These are phyloP conservation scores for Xerocomus brunneocitrinus DNA, from an alignment of 768 basidiomycete genomes.

Conservation along the genomic window DNA sequence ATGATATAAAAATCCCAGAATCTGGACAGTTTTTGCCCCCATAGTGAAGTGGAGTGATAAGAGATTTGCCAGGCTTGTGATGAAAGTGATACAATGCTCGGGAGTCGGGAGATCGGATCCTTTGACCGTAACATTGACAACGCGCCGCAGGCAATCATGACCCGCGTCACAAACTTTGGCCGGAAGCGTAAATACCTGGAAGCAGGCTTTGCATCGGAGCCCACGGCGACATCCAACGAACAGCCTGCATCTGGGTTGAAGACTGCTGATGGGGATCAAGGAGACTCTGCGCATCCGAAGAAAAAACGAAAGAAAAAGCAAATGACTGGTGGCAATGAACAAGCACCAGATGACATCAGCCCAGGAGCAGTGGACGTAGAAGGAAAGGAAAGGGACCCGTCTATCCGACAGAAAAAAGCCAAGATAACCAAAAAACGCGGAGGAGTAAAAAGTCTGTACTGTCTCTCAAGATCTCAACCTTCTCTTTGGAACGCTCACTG, in stretches of 20 bases:
- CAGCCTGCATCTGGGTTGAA: background rate
- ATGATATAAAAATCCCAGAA: background rate
- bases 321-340: constrained; percentile 17
- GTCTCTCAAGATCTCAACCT: background rate
- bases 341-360: constrained; percentile 6
- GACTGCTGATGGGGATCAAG: constrained; percentile 2
- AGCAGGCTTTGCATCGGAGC: constrained; percentile 43
- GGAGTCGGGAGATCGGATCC: background rate
- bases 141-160: constrained; percentile 42
- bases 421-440: constrained; percentile 29
- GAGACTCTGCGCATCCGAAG: constrained; percentile 34
- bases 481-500: constrained; percentile 7
- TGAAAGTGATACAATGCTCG: background rate
- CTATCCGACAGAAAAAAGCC: constrained; percentile 22
- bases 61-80: background rate
- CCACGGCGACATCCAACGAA: constrained; percentile 4
- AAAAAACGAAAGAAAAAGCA: constrained; percentile 59
- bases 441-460: constrained; percentile 20
- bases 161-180: constrained; percentile 70
- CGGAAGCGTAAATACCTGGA: constrained; percentile 68
- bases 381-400: constrained; percentile 14
- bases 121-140: background rate
- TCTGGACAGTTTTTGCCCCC: background rate
- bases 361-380: constrained; percentile 18
- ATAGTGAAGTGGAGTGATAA: background rate